Evolutionary conservation across 192 early-diverging fungal species (phyloP).

Genomic region (Coemansia asiatica): DNA sequence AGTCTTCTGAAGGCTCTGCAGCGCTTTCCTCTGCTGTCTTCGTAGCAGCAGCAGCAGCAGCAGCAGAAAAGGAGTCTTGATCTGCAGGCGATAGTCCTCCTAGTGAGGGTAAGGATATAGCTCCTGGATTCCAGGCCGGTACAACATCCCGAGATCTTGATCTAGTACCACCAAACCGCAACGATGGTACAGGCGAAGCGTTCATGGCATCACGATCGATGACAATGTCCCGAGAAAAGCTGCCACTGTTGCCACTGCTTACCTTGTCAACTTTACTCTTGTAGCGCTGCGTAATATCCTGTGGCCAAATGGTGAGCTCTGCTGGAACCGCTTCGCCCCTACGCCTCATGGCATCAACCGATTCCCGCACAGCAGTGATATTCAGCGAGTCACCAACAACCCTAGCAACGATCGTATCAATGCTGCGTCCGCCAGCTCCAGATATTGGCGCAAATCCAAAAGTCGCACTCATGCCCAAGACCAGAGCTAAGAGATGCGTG

Average conservation of each 20-base stretch:
- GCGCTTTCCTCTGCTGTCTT: background rate
- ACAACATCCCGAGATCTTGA: background rate
- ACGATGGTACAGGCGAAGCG: background rate
- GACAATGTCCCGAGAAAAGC: background rate
- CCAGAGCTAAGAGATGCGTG: slow-evolving; percentile 34
- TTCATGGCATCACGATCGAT: background rate
- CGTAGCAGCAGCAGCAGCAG: too few species aligned
- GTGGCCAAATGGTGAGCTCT: slow-evolving; percentile 25
- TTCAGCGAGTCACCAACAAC: slow-evolving; percentile 39
- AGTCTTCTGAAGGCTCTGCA: background rate
- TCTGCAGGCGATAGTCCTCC: too few species aligned
- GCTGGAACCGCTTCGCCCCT: slow-evolving; percentile 18
- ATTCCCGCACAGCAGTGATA: slow-evolving; percentile 42
- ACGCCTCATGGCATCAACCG: slow-evolving; percentile 27
- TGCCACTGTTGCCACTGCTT: background rate
- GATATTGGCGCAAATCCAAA: slow-evolving; percentile 23
- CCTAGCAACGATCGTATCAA: background rate
- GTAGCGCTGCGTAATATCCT: background rate
- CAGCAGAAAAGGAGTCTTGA: too few species aligned
- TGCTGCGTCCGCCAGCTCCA: background rate
- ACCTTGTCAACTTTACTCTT: background rate
- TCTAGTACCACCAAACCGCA: background rate
- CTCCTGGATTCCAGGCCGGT: background rate
- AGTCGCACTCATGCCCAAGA: slow-evolving; percentile 10
- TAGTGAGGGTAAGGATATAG: too few species aligned